Percentiles rank a stretch among this genome's conserved stretches.
These are phyloP conservation scores for Trichoderma simmonsii DNA, from an alignment of 2,329 filamentous ascomycete genomes.

Conservation along the genomic window DNA sequence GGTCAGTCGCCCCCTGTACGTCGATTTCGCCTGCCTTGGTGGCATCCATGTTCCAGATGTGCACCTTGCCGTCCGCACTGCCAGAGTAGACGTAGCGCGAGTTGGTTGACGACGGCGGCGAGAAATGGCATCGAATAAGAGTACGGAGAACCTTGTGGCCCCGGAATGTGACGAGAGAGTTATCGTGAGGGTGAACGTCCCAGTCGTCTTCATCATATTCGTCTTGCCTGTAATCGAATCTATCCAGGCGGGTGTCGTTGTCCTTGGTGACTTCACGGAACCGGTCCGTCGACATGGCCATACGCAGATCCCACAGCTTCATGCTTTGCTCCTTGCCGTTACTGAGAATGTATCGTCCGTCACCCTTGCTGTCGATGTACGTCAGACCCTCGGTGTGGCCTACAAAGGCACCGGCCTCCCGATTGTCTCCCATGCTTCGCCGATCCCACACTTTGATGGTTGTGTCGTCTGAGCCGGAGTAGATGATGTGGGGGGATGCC, in stretches of 20 bases:
- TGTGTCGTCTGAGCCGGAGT: conserved; percentile 92
- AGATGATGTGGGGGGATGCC: conserved; percentile 85
- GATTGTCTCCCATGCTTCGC: conserved; percentile 81
- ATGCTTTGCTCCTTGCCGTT: conserved; percentile 97
- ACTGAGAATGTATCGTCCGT: conserved; percentile 78
- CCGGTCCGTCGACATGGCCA: conserved; percentile 73
- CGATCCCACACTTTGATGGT: conserved; percentile 97
- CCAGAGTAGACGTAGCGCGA: conserved; percentile 92
- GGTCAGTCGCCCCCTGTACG: conserved; percentile 66
- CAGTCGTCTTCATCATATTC: conserved; percentile 63
- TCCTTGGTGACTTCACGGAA: conserved; percentile 56
- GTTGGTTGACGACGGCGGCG: conserved; percentile 79
- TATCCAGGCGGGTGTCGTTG: conserved; percentile 50
- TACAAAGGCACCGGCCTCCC: conserved; percentile 64
- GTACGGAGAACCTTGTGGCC: conserved; percentile 88
- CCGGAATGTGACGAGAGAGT: conserved; percentile 88
- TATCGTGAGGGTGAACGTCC: conserved; percentile 69
- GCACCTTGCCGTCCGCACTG: conserved; percentile 83
- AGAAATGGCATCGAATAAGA: conserved; percentile 93
- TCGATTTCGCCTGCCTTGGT: conserved; percentile 76
- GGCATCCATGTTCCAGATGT: conserved; percentile 90
- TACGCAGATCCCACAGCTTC: conserved; percentile 94
- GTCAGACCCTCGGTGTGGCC: conserved; percentile 66
- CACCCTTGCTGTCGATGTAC: conserved; percentile 67
- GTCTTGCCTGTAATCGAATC: conserved; percentile 73